These are phyloP conservation scores for Umbelopsis sp. DNA, from an alignment of 192 early-diverging fungal species.

Conservation along the genomic window DNA sequence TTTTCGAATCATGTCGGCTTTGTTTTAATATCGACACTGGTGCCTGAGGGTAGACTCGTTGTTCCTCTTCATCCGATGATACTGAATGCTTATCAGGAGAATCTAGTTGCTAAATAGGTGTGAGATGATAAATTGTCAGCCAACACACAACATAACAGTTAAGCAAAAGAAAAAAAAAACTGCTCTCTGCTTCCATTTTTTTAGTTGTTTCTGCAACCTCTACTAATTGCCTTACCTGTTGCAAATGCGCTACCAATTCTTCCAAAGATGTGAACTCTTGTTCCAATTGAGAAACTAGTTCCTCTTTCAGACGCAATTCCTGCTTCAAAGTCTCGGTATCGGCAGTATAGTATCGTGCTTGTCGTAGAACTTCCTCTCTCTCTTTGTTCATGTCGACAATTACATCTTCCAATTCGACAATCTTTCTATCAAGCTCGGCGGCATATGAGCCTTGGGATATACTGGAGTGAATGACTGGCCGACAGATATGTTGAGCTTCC, in stretches of 20 bases:
- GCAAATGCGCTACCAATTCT: constrained; percentile 32
- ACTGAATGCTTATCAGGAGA: background rate
- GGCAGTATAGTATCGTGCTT: constrained; percentile 34
- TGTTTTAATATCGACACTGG: constrained; percentile 14
- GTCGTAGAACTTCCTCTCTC: constrained; percentile 30
- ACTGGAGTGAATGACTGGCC: constrained; percentile 40
- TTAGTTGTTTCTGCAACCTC: too few species aligned
- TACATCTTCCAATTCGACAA: constrained; percentile 31
- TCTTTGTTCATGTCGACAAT: constrained; percentile 39
- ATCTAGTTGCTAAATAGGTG: background rate
- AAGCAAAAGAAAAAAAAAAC: too few species aligned
- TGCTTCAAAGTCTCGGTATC: constrained; percentile 43
- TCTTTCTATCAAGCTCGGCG: constrained; percentile 36
- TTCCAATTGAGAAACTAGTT: constrained; percentile 41
- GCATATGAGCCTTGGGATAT: constrained; percentile 41
- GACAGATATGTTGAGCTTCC: constrained; percentile 45
- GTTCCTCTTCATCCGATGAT: background rate
- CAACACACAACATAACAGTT: background rate
- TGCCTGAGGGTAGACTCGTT: background rate
- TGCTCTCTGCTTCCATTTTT: background rate
- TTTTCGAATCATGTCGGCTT: constrained; percentile 14
- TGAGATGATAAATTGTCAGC: background rate
- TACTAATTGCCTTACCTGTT: constrained; percentile 31
- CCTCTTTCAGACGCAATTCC: constrained; percentile 42
- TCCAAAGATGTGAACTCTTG: constrained; percentile 41